Evolutionary conservation across 805 yeast genomes (phyloP).

Genomic region (Candida sanyiensis): DNA sequence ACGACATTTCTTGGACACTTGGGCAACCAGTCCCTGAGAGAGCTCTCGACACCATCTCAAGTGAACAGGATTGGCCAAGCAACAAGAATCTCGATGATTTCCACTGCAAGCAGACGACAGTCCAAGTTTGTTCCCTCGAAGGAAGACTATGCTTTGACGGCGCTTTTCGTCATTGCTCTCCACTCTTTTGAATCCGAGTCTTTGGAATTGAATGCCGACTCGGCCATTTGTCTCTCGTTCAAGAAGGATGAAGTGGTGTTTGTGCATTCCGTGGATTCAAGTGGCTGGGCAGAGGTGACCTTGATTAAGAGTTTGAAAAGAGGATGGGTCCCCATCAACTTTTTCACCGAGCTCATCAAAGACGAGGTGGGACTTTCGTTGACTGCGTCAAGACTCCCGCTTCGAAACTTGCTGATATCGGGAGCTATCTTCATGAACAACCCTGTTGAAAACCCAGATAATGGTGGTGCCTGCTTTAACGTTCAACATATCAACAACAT

Average conservation of each 20-base stretch:
- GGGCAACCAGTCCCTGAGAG: neutral
- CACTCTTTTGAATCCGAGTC: conserved; percentile 55
- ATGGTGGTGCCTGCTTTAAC: conserved; percentile 26
- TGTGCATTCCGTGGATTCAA: conserved; percentile 70
- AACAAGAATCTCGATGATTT: neutral
- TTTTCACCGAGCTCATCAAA: conserved; percentile 46
- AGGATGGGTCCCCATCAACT: conserved; percentile 87
- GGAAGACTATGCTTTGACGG: conserved; percentile 41
- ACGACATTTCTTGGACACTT: conserved; percentile 8
- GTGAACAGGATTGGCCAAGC: neutral
- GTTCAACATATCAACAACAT: conserved; percentile 47
- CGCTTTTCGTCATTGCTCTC: conserved; percentile 50
- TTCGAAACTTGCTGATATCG: conserved; percentile 50
- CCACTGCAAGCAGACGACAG: neutral
- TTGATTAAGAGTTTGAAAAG: conserved; percentile 53
- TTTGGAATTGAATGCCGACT: conserved; percentile 58
- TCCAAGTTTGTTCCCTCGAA: conserved; percentile 4
- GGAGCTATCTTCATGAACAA: conserved; percentile 62
- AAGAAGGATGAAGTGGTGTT: conserved; percentile 66
- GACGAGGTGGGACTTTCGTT: conserved; percentile 14
- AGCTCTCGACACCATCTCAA: conserved; percentile 1
- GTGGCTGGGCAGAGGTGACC: conserved; percentile 88
- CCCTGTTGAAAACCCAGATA: conserved; percentile 46
- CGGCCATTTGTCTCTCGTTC: conserved; percentile 69
- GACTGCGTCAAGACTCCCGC: conserved; percentile 38